These are phyloP conservation scores for Alternaria sp. DNA, from an alignment of 2,329 filamentous ascomycete genomes.

Conservation along the genomic window DNA sequence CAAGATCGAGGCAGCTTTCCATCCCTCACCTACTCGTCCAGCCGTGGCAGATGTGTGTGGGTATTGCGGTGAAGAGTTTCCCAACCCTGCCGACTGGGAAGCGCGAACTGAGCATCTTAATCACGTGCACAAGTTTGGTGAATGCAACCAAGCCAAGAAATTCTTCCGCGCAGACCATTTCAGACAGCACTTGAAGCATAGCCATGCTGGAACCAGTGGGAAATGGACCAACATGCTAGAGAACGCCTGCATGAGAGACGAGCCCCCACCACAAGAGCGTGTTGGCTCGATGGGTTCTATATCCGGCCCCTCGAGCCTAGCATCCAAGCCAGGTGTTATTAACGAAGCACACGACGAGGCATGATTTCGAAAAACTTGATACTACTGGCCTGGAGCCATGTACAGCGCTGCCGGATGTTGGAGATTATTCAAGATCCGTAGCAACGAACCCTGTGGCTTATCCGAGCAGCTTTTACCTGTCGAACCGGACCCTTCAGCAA, in stretches of 20 bases:
- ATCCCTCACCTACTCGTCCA: conserved; percentile 73
- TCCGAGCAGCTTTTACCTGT: conserved; percentile 1
- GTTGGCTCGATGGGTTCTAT: conserved; percentile 42
- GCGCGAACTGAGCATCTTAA: conserved; percentile 84
- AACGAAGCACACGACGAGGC: conserved; percentile 49
- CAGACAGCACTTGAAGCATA: conserved; percentile 96
- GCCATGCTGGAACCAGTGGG: conserved; percentile 91
- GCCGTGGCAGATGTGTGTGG: conserved; percentile 78
- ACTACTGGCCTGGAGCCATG: conserved; percentile 3
- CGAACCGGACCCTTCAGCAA: conserved; percentile 1
- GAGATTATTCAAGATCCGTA: background rate
- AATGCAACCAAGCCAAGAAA: conserved; percentile 98
- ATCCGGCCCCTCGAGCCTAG: conserved; percentile 35
- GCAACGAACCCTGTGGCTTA: background rate
- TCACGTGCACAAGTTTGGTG: conserved; percentile 92
- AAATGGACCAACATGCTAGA: conserved; percentile 99
- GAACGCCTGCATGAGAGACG: conserved; percentile 94
- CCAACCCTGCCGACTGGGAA: conserved; percentile 88
- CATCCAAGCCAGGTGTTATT: conserved; percentile 46
- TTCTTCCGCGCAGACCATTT: conserved; percentile 98
- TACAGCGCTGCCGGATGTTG: background rate
- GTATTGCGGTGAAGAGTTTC: conserved; percentile 93
- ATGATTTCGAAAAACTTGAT: conserved; percentile 21
- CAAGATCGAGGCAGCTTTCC: conserved; percentile 79
- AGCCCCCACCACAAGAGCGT: conserved; percentile 63